Evolutionary conservation across 495 filamentous ascomycete species (phyloP).

Genomic region (Zalerion maritima): DNA sequence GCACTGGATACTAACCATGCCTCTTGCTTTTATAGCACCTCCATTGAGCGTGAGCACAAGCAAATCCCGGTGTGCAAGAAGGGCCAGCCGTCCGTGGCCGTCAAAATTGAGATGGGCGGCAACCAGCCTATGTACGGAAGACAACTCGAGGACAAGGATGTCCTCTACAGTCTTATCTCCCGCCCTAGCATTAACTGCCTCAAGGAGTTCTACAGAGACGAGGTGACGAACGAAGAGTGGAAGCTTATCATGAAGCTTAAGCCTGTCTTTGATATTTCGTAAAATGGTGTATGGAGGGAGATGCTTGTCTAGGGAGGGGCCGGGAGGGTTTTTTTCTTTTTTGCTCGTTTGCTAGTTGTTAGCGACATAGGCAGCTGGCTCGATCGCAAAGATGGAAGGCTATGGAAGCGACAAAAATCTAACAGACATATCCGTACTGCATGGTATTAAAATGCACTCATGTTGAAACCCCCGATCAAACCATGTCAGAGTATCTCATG

Average conservation of each 20-base stretch:
- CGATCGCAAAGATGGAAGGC: no score
- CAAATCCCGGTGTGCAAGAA: slow-evolving; percentile 80
- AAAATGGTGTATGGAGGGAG: slow-evolving; percentile 10
- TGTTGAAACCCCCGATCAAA: no score
- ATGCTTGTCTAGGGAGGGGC: no score
- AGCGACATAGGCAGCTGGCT: no score
- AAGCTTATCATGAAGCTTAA: slow-evolving; percentile 82
- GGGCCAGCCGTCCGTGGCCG: slow-evolving; percentile 86
- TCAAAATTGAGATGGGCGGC: slow-evolving; percentile 89
- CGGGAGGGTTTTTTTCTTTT: no score
- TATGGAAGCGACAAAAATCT: no score
- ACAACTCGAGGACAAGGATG: slow-evolving; percentile 88
- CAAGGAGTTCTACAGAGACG: slow-evolving; percentile 87
- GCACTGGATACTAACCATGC: slow-evolving; percentile 7
- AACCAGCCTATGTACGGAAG: slow-evolving; percentile 94
- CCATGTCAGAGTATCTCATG: no score
- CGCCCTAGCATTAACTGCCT: slow-evolving; percentile 81
- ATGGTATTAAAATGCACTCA: no score
- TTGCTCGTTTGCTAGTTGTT: no score
- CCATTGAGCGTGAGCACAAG: slow-evolving; percentile 97
- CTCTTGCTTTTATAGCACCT: slow-evolving; percentile 40
- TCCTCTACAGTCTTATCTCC: slow-evolving; percentile 74
- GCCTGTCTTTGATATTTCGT: slow-evolving; percentile 80
- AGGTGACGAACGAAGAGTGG: slow-evolving; percentile 93
- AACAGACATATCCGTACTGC: no score